Conservation (phyloP, 148 eudicot species). For the Gaultheria prostrata region DNA sequence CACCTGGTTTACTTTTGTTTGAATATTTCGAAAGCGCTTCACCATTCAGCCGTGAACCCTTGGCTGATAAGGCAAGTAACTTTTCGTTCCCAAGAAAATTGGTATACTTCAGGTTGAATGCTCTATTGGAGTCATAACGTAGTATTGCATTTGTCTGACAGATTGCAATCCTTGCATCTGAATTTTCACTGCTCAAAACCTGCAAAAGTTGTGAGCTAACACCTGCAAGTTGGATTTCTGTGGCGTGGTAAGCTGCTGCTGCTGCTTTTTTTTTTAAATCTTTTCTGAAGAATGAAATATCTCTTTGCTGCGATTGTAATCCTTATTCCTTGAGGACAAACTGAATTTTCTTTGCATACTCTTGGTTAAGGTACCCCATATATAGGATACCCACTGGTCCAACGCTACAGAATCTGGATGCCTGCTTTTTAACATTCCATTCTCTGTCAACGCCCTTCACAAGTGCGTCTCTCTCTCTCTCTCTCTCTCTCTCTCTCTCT, state of each 20-base stretch:
- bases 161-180: slow-evolving; percentile 68
- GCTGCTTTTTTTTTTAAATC: not conserved
- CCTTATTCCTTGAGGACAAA: slow-evolving; percentile 9
- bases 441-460: slow-evolving; percentile 58
- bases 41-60: slow-evolving; percentile 82
- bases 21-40: slow-evolving; percentile 66
- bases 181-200: slow-evolving; percentile 59
- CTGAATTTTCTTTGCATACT: slow-evolving; percentile 4
- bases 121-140: not conserved
- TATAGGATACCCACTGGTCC: slow-evolving; percentile 94
- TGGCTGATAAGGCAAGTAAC: slow-evolving; percentile 80
- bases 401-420: slow-evolving; percentile 85
- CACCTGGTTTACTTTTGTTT: slow-evolving; percentile 59
- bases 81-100: not conserved
- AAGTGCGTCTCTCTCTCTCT: slow-evolving; percentile 38
- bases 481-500: slow-evolving; percentile 17
- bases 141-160: slow-evolving; percentile 27
- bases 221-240: slow-evolving; percentile 86
- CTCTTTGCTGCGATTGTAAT: not conserved
- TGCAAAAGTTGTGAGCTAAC: slow-evolving; percentile 78
- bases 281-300: not conserved
- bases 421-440: slow-evolving; percentile 94
- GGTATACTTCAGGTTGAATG: not conserved
- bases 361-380: slow-evolving; percentile 72
- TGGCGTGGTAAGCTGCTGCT: slow-evolving; percentile 85